A percentile compares a stretch with the other conserved stretches of the same genome.
Conservation (phyloP, 352 stramenopile species). For the Pythium phragmiticola region DNA sequence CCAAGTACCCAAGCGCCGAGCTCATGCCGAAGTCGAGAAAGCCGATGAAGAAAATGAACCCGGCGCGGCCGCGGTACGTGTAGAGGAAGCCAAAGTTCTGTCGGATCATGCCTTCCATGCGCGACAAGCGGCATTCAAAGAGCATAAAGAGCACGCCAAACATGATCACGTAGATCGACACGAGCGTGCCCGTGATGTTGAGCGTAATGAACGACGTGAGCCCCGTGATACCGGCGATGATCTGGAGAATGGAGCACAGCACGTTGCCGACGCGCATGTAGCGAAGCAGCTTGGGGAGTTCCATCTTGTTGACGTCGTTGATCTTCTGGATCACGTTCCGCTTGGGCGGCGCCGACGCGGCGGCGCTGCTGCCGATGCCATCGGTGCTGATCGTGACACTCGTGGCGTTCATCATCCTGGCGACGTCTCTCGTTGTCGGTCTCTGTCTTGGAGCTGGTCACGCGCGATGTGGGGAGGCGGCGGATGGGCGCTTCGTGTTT, state of each 20-base stretch:
- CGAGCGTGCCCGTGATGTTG: constrained; percentile 86
- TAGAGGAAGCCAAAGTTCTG: constrained; percentile 88
- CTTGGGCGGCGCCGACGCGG: constrained; percentile 49
- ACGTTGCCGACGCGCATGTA: constrained; percentile 88
- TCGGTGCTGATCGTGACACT: constrained; percentile 81
- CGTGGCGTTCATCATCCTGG: constrained; percentile 71
- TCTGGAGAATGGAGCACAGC: constrained; percentile 77
- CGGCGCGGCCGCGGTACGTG: constrained; percentile 82
- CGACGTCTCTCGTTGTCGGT: not conserved
- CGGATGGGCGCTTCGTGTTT: constrained; percentile 1
- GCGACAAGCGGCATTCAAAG: constrained; percentile 85
- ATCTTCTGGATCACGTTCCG: constrained; percentile 77
- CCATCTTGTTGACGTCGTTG: constrained; percentile 90
- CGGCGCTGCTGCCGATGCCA: constrained; percentile 57
- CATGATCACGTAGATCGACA: constrained; percentile 90
- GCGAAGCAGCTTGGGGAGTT: constrained; percentile 83
- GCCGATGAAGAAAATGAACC: constrained; percentile 90
- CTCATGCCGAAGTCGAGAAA: constrained; percentile 88
- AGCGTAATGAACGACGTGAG: constrained; percentile 88
- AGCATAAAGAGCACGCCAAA: constrained; percentile 85
- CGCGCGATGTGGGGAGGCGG: not conserved
- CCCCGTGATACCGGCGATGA: constrained; percentile 77
- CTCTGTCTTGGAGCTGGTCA: not conserved
- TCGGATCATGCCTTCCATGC: constrained; percentile 82
- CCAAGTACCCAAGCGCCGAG: constrained; percentile 70